Percentiles rank a stretch among this genome's conserved stretches.
These are phyloP conservation scores for Tetragonia tetragonoides DNA, from an alignment of 148 eudicot genomes.

Conservation along the genomic window DNA sequence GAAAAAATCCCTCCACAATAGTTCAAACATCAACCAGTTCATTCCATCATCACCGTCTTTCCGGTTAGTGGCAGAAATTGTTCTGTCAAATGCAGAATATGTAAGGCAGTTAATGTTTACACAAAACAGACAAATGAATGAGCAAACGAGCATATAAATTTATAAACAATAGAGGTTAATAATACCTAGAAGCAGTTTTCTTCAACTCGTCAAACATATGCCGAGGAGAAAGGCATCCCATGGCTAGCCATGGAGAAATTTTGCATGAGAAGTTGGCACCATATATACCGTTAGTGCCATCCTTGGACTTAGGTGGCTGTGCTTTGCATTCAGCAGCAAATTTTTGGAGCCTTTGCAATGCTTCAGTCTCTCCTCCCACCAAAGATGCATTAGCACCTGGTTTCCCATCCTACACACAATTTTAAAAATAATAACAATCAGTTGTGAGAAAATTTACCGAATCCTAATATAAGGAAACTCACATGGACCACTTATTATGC, in stretches of 20 bases:
- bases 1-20: conserved; percentile 99
- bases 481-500: neutral
- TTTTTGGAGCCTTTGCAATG: conserved; percentile 72
- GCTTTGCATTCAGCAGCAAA: conserved; percentile 88
- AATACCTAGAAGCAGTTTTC: conserved; percentile 74
- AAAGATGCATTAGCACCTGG: conserved; percentile 64
- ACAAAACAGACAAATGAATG: too few relatives aligned
- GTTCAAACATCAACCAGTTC: conserved; percentile 96
- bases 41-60: conserved; percentile 73
- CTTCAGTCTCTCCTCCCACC: conserved; percentile 97
- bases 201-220: conserved; percentile 90
- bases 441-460: neutral
- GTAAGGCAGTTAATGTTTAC: neutral
- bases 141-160: neutral
- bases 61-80: conserved; percentile 67
- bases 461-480: neutral
- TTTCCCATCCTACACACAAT: conserved; percentile 59
- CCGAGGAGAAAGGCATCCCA: conserved; percentile 96
- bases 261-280: conserved; percentile 98
- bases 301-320: conserved; percentile 67
- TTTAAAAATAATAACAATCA: neutral
- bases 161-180: neutral
- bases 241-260: conserved; percentile 95
- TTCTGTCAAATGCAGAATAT: conserved; percentile 42
- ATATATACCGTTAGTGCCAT: conserved; percentile 69